Evolutionary conservation across 2,329 filamentous ascomycete genomes (phyloP).

Genomic region (Aspergillus tubingensis): DNA sequence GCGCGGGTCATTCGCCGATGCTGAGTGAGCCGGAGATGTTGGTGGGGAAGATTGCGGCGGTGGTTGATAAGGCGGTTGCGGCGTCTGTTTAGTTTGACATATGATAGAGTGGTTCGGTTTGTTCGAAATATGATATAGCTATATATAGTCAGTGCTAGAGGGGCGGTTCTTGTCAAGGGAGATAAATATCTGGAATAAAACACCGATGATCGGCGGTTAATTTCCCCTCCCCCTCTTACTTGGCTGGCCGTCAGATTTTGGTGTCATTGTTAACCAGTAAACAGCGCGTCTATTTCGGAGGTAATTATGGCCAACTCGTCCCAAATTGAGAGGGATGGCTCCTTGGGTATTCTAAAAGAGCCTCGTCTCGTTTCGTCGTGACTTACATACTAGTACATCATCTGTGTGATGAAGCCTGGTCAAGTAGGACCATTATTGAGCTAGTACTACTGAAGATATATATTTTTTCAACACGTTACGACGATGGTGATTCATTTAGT

Average conservation of each 20-base stretch:
- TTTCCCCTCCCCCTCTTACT: not conserved
- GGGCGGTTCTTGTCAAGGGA: not conserved
- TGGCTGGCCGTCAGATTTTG: not conserved
- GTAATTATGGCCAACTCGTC: not conserved
- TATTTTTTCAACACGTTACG: too few species aligned
- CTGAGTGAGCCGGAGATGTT: conserved; percentile 7
- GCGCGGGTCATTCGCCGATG: conserved; percentile 12
- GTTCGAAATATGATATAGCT: too few species aligned
- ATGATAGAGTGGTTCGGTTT: not conserved
- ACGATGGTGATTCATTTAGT: too few species aligned
- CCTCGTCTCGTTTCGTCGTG: too few species aligned
- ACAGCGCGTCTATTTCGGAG: not conserved
- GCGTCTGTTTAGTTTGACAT: not conserved
- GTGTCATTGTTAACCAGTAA: not conserved
- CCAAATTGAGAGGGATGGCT: not conserved
- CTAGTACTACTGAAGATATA: too few species aligned
- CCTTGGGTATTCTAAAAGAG: not conserved
- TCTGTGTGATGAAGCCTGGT: not conserved
- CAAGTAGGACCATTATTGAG: not conserved
- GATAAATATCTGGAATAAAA: not conserved
- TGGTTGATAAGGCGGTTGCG: not conserved
- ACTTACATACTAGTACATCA: not conserved
- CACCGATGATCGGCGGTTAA: not conserved
- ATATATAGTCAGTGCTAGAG: not conserved
- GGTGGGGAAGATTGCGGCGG: conserved; percentile 2